Conservation (phyloP, 2,329 filamentous ascomycete genomes). For the Colletotrichum sp. region DNA sequence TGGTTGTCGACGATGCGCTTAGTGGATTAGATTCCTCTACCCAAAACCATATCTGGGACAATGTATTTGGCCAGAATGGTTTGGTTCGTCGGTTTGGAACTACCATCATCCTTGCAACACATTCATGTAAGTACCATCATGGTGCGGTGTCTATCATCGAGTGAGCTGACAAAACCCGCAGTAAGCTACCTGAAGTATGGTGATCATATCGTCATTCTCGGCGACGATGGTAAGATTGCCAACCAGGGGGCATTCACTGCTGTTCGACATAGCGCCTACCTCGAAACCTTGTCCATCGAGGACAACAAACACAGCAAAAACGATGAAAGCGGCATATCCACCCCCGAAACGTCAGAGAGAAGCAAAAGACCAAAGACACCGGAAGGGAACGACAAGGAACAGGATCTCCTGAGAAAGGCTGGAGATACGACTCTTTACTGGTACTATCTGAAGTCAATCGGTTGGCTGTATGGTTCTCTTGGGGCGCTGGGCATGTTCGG, state of each 20-base stretch:
- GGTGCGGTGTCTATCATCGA: background rate
- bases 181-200: background rate
- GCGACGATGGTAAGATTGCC: background rate
- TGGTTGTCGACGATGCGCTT: conserved; percentile 44
- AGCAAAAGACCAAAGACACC: background rate
- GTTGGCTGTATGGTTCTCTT: conserved; percentile 1
- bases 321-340: background rate
- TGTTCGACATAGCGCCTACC: background rate
- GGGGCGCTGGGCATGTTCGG: background rate
- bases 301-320: background rate
- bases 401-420: background rate
- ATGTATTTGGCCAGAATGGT: conserved; percentile 39
- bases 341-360: background rate
- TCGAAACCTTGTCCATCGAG: background rate
- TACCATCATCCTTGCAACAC: conserved; percentile 38
- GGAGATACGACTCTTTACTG: conserved; percentile 1
- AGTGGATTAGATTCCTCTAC: conserved; percentile 47
- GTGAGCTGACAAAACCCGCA: background rate
- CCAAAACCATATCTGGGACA: conserved; percentile 42
- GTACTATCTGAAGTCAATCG: conserved; percentile 14
- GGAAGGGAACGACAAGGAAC: background rate
- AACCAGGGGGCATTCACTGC: background rate
- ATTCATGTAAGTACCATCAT: conserved; percentile 27
- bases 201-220: background rate
- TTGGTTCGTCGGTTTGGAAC: conserved; percentile 35